Evolutionary conservation across 352 stramenopile species (phyloP).

Genomic region (Thalassiosira ordinaria): DNA sequence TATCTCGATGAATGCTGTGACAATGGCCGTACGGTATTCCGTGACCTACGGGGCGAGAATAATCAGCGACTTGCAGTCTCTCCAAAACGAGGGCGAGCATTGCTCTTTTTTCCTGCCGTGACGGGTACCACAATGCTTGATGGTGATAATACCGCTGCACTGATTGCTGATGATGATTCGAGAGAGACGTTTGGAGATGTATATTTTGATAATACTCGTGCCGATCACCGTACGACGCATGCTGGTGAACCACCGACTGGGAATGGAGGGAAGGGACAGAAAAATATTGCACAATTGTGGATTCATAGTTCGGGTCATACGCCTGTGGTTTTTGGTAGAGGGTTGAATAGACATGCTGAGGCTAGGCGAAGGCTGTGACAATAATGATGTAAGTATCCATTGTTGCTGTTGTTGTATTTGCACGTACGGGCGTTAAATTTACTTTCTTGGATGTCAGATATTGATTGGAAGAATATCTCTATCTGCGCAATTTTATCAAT

Average conservation of each 20-base stretch:
- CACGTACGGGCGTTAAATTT: too few relatives aligned
- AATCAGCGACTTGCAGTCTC: conserved; percentile 46
- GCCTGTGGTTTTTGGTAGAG: conserved; percentile 37
- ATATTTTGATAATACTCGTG: conserved; percentile 56
- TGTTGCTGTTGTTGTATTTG: too few relatives aligned
- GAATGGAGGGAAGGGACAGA: conserved; percentile 31
- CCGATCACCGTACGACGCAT: conserved; percentile 68
- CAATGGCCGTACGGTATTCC: conserved; percentile 58
- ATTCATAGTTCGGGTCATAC: conserved; percentile 61
- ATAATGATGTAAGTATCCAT: too few relatives aligned
- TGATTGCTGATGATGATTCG: conserved; percentile 3
- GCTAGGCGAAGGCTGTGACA: conserved; percentile 32
- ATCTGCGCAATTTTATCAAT: too few relatives aligned
- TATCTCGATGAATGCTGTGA: conserved; percentile 60
- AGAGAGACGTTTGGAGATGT: conserved; percentile 28
- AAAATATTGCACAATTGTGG: conserved; percentile 77
- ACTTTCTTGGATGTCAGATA: too few relatives aligned
- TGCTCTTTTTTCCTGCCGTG: conserved; percentile 67
- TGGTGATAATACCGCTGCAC: neutral
- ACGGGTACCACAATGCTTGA: conserved; percentile 8
- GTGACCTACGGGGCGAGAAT: conserved; percentile 46
- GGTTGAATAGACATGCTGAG: conserved; percentile 4
- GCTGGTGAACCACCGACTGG: conserved; percentile 50
- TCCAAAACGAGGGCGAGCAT: conserved; percentile 56
- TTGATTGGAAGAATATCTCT: too few relatives aligned